Base-by-base conservation (phyloP, 306 rosid genomes). In the Cucurbita pepo region DNA sequence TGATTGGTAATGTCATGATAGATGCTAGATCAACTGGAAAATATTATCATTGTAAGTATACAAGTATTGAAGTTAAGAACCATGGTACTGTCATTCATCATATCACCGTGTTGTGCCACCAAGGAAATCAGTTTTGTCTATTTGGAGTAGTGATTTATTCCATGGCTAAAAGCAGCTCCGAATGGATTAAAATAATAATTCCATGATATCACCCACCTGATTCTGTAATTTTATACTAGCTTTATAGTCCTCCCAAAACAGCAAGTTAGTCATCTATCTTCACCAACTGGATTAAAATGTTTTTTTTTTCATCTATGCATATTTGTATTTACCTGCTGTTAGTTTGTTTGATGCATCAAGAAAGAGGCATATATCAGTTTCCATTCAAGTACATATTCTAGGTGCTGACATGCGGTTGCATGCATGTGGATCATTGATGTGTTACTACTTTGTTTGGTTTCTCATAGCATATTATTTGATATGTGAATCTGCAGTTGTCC, bases 1-100 rank as follows among this genome's bases (percentile, higher is more conserved):
- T 91, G 99, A 94, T 94, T 79, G 99, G 99, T 77, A 94, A 94
- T 85, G 96, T 94, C 81, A 94, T 94, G 97, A 80, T 85, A 30
- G 99, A 94, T 88, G 99, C 99, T 25, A 89, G 96, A 58, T 94
- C 99, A 76, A 94, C 97, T 19, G 99, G 99, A 83, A 94, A 94
- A 84, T 91, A 94, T 83, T 94, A 94, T 79, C 99, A 94, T 70
- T 94, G 97, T 94, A 81, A 84, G 96, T 86, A 78, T 69, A 59
- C 43, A 2, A 0, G 1, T 22, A 65, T 43, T 65, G 11, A 22
- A 65, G 10, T 69, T 48, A 48, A 48, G 41, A 14, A 30, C 45
- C 30, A 25, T 53, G 7, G 5, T 34, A 45, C 16, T 69, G 25
- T 69, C 58, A 69, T 36, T 69, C 56, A 48, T 48, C 41, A 47